Evolutionary conservation across 2,329 filamentous ascomycete genomes (phyloP).

Genomic region (Elsinoe arachidis): DNA sequence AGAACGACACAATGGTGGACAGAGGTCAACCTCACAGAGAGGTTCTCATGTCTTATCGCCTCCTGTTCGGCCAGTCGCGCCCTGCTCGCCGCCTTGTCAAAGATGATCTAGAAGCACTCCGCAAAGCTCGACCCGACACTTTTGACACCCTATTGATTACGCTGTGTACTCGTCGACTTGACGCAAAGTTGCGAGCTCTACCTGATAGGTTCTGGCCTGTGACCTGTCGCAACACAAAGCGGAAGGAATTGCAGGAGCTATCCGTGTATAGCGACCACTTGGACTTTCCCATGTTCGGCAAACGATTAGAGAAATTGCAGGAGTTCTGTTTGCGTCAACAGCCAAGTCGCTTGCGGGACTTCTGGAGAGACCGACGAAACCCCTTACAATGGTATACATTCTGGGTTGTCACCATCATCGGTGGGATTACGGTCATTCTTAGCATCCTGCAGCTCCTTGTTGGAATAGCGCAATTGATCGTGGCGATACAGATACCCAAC

Average conservation of each 20-base stretch:
- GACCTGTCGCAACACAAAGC: not conserved
- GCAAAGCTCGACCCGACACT: too few relatives aligned
- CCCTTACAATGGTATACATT: not conserved
- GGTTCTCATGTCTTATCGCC: not conserved
- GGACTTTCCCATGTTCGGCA: not conserved
- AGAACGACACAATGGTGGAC: too few relatives aligned
- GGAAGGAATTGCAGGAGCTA: not conserved
- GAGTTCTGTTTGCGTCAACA: not conserved
- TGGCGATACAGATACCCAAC: not conserved
- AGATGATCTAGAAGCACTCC: too few relatives aligned
- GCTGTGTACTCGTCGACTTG: not conserved
- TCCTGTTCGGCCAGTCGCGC: not conserved
- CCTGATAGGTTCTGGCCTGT: not conserved
- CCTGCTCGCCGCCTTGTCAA: too few relatives aligned
- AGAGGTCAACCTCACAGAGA: not conserved
- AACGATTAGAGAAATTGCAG: not conserved
- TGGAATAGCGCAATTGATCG: not conserved
- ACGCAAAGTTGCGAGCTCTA: not conserved
- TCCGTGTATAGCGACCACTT: not conserved
- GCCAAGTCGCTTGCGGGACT: not conserved
- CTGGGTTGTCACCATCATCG: not conserved
- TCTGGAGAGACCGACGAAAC: not conserved
- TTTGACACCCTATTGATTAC: too few relatives aligned
- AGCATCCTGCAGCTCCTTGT: not conserved
- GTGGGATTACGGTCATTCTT: not conserved